Evolutionary conservation across 83 land plant species (phyloP).

Genomic region (Thuja plicata): DNA sequence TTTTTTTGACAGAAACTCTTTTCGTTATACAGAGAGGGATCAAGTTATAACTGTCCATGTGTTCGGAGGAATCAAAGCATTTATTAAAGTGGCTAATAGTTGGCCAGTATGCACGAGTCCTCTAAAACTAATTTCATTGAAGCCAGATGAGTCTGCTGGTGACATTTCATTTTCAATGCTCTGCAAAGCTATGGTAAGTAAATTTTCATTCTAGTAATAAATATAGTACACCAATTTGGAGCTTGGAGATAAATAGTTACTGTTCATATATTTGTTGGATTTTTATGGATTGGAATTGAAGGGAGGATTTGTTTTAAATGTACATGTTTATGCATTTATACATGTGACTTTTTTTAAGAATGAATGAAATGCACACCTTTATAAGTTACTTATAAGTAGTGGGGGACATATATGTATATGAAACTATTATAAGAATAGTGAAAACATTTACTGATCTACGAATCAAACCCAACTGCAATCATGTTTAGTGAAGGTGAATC

Average conservation of each 20-base stretch:
- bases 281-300: background rate
- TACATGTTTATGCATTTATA: background rate
- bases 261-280: background rate
- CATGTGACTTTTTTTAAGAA: background rate
- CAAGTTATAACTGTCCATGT: slow-evolving; percentile 44
- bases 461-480: too few species aligned
- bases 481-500: too few species aligned
- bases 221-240: background rate
- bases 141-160: slow-evolving; percentile 26
- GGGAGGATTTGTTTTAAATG: background rate
- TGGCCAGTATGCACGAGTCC: slow-evolving; percentile 56
- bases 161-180: slow-evolving; percentile 39
- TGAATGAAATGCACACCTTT: too few species aligned
- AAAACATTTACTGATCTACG: too few species aligned
- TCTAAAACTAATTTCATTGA: slow-evolving; percentile 45
- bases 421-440: too few species aligned
- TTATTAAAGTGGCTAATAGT: slow-evolving; percentile 39
- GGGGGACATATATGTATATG: too few species aligned
- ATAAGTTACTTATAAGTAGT: too few species aligned
- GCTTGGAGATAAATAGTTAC: background rate
- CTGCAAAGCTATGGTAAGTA: slow-evolving; percentile 53
- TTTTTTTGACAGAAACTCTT: slow-evolving; percentile 37
- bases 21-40: slow-evolving; percentile 53
- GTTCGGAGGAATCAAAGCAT: slow-evolving; percentile 55
- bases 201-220: background rate